phyloP scores from a whole-genome alignment of 2,329 filamentous ascomycete genomes.

The Paraphoma sp. region DNA sequence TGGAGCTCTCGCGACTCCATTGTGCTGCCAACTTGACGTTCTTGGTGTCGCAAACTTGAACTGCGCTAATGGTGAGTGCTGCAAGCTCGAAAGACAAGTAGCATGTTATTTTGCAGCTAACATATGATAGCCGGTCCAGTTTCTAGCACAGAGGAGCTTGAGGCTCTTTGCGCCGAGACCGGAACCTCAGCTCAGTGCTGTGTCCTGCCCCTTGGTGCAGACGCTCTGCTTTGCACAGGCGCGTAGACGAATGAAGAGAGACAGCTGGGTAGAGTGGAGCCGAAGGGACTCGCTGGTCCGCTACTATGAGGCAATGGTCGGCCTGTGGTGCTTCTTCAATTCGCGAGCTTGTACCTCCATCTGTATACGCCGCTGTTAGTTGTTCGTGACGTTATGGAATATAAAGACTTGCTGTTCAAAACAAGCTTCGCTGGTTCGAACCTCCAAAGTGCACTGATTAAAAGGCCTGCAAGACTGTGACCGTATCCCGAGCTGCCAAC shows the following conservation, averaged over 20 bases:
- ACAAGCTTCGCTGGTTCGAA: no score
- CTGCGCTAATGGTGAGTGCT: constrained; percentile 23
- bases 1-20: constrained; percentile 15
- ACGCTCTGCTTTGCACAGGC: constrained; percentile 23
- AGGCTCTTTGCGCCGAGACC: constrained; percentile 16
- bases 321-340: background rate
- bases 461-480: no score
- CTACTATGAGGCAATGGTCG: background rate
- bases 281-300: no score
- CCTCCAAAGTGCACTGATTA: no score
- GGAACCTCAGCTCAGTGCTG: constrained; percentile 27
- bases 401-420: no score
- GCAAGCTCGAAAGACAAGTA: background rate
- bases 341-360: no score
- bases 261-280: background rate
- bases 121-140: constrained; percentile 12
- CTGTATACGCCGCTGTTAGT: no score
- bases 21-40: constrained; percentile 26
- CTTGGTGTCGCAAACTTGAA: constrained; percentile 21
- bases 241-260: constrained; percentile 12
- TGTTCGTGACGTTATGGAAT: no score
- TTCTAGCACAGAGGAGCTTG: constrained; percentile 15
- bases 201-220: constrained; percentile 16
- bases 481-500: no score
- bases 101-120: background rate